phyloP scores from a whole-genome alignment of 805 yeast genomes.

The Lipomyces orientalis region DNA sequence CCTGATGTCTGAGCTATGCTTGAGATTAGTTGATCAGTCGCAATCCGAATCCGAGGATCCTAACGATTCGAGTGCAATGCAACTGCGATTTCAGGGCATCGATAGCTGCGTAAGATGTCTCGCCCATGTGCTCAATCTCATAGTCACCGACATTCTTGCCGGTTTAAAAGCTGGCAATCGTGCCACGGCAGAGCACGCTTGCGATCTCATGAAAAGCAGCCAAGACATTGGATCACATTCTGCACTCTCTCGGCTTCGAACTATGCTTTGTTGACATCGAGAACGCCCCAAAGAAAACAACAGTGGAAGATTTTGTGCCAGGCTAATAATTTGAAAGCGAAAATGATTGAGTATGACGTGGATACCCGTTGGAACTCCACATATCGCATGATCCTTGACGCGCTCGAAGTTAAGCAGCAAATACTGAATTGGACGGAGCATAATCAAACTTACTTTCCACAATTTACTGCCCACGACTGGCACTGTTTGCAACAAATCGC shows the following conservation, averaged over 20 bases:
- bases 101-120: too few species aligned
- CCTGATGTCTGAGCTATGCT: too few species aligned
- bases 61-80: too few species aligned
- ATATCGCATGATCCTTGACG: not conserved
- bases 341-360: constrained; percentile 5
- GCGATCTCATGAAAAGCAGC: not conserved
- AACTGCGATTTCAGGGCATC: too few species aligned
- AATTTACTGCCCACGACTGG: constrained; percentile 4
- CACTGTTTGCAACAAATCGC: constrained; percentile 3
- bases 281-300: constrained; percentile 11
- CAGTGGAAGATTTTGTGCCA: not conserved
- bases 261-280: not conserved
- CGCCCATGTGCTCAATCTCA: too few species aligned
- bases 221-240: too few species aligned
- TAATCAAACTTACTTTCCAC: not conserved
- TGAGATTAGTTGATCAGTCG: too few species aligned
- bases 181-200: not conserved
- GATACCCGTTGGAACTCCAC: constrained; percentile 16
- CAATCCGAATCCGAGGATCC: too few species aligned
- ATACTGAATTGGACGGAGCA: not conserved
- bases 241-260: constrained; percentile 2
- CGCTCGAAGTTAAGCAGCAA: constrained; percentile 6
- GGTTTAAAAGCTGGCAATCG: constrained; percentile 1
- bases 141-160: too few species aligned
- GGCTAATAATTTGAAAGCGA: not conserved